Evolutionary conservation across 192 early-diverging fungal species (phyloP), one percentile per base, ranked within the genome.

Genomic region (Entophlyctis luteolus): DNA sequence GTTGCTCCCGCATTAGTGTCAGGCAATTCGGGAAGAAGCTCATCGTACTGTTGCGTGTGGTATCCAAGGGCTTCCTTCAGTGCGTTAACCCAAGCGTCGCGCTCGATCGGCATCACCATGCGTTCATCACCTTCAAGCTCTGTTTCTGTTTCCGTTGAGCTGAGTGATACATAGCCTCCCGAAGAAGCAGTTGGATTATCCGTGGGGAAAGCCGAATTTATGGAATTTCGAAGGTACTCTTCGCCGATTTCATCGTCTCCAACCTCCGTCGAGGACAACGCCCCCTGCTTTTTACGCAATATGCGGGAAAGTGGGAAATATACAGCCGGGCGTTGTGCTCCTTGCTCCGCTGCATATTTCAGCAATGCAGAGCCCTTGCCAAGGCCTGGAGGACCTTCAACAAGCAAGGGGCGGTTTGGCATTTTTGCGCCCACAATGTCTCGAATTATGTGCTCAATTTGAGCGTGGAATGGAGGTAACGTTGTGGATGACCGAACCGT

Each of bases 311-410:
- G 67, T 38, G 59, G 62, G 1, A 77, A 35, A 52, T 70, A 77
- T 29, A 77, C 47, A 20, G 71, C 71, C 5, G 75, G 75, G 14
- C 75, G 55, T 25, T n/a, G 8, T 8, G 35, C 29, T 0, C 34
- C 67, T 34, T 77, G 67, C 2, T 65, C 49, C 14, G 28, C 20
- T 20, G 65, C 55, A 23, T 45, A 70, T n/a, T 63, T n/a, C 20
- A 12, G 36, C 14, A 78, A 58, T 3, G 72, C 69, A 3, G 60
- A 35, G 0, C 58, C 76, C 49, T 78, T 78, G 28, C 76, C 76
- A 16, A 78, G 52, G 0, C 76, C 76, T 5, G 72, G 68, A 1
- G 70, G 65, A 4, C 76, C 76, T 45, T 78, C 76, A 20, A 78
- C 42, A 10, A 78, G 62, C n/a, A 78, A 31, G 4, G 59, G 68